These are phyloP conservation scores for Hydnomerulius pinastri DNA, from an alignment of 768 basidiomycete species.

Conservation along the genomic window DNA sequence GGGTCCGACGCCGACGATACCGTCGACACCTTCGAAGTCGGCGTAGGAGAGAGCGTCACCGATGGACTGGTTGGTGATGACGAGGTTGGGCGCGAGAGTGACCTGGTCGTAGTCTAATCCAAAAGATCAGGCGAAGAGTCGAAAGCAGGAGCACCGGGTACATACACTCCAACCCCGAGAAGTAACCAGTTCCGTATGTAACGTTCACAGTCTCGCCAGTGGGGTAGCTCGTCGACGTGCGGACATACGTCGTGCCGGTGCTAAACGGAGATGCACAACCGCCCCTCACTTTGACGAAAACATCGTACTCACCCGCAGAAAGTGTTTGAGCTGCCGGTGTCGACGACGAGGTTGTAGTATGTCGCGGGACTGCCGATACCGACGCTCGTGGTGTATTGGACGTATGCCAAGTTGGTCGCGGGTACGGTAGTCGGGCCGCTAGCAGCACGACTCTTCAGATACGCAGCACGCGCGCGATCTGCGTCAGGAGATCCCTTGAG, in stretches of 20 bases:
- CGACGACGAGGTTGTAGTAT: conserved; percentile 30
- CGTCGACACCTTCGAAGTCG: conserved; percentile 23
- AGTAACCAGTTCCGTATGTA: conserved; percentile 10
- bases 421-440: conserved; percentile 16
- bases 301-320: conserved; percentile 25
- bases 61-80: conserved; percentile 32
- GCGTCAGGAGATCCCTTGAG: conserved; percentile 19
- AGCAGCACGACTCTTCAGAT: conserved; percentile 3
- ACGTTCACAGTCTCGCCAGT: conserved; percentile 22
- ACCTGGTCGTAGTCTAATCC: conserved; percentile 26
- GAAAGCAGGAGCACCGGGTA: background rate
- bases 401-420: conserved; percentile 12
- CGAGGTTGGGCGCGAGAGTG: conserved; percentile 22
- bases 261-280: conserved; percentile 5
- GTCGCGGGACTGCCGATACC: conserved; percentile 30
- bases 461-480: conserved; percentile 16
- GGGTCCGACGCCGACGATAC: conserved; percentile 31
- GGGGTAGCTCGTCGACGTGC: conserved; percentile 22
- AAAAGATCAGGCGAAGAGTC: background rate
- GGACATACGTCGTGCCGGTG: conserved; percentile 19
- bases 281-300: no score
- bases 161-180: conserved; percentile 39
- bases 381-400: conserved; percentile 22
- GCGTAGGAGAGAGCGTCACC: conserved; percentile 18
- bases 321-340: conserved; percentile 35